phyloP scores from a whole-genome alignment of 2,329 filamentous ascomycete species.

The Monosporascus cannonballus region DNA sequence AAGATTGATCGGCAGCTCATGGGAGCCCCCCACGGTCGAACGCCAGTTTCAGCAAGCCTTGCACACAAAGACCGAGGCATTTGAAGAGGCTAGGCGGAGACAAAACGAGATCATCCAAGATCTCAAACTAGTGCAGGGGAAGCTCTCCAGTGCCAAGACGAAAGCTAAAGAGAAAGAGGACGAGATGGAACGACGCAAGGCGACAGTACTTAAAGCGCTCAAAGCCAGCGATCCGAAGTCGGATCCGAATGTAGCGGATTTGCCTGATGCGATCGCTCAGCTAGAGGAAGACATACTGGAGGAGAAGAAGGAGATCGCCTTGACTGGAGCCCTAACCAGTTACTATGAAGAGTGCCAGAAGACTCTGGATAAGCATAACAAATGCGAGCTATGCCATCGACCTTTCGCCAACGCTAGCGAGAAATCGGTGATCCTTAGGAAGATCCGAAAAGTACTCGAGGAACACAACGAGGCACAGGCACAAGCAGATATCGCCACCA shows the following conservation, averaged over 20 bases:
- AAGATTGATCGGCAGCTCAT: constrained; percentile 56
- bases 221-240: constrained; percentile 32
- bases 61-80: constrained; percentile 47
- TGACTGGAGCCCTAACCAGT: constrained; percentile 61
- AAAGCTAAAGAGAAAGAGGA: constrained; percentile 57
- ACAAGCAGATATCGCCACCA: constrained; percentile 52
- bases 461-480: constrained; percentile 57
- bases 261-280: constrained; percentile 42
- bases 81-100: constrained; percentile 60
- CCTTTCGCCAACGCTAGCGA: constrained; percentile 57
- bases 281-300: constrained; percentile 52
- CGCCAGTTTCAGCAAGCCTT: constrained; percentile 60
- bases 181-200: constrained; percentile 57
- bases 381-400: constrained; percentile 71
- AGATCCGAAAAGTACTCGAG: constrained; percentile 58
- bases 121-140: constrained; percentile 70
- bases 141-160: constrained; percentile 59
- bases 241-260: constrained; percentile 46
- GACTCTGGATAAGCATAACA: constrained; percentile 59
- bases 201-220: constrained; percentile 46
- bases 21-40: constrained; percentile 67
- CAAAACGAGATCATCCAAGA: constrained; percentile 68
- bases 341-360: constrained; percentile 67
- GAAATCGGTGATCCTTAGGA: constrained; percentile 59
- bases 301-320: constrained; percentile 60